Evolutionary conservation across 768 basidiomycete species (phyloP).

Genomic region (Agrocybe praecox): DNA sequence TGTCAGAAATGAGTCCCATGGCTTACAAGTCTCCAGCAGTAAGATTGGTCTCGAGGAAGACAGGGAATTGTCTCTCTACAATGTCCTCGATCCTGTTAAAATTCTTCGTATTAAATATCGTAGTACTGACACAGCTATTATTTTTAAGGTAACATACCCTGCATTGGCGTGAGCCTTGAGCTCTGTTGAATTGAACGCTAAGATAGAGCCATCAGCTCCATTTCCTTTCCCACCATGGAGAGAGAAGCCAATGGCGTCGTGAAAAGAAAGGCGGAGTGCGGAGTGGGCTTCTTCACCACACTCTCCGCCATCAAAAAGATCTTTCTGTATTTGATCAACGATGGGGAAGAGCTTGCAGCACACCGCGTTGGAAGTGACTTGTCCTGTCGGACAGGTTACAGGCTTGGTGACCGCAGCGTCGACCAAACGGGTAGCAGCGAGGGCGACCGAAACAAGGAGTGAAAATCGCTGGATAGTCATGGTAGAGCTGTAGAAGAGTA

Average conservation of each 20-base stretch:
- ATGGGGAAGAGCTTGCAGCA: conserved; percentile 19
- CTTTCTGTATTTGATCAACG: conserved; percentile 13
- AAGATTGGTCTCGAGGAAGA: conserved; percentile 11
- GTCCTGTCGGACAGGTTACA: conserved; percentile 21
- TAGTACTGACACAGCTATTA: too few relatives aligned
- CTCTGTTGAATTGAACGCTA: conserved; percentile 24
- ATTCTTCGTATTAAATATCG: too few relatives aligned
- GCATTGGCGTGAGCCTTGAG: conserved; percentile 11
- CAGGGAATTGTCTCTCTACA: conserved; percentile 9
- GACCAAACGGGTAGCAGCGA: conserved; percentile 5
- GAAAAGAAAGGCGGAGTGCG: conserved; percentile 18
- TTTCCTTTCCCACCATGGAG: conserved; percentile 15
- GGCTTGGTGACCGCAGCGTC: conserved; percentile 17
- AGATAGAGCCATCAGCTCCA: conserved; percentile 29
- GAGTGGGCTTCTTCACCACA: conserved; percentile 21
- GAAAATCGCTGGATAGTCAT: conserved; percentile 17
- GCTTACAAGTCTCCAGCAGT: conserved; percentile 15
- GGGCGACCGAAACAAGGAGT: conserved; percentile 5
- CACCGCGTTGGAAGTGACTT: conserved; percentile 19
- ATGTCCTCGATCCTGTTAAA: conserved; percentile 10
- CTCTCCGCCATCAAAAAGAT: conserved; percentile 16
- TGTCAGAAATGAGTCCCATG: too few relatives aligned
- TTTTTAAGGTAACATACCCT: too few relatives aligned
- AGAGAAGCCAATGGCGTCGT: conserved; percentile 21
- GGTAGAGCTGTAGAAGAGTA: not conserved